Evolutionary conservation across 2,329 filamentous ascomycete genomes (phyloP).

Genomic region (Alternaria burnsii): DNA sequence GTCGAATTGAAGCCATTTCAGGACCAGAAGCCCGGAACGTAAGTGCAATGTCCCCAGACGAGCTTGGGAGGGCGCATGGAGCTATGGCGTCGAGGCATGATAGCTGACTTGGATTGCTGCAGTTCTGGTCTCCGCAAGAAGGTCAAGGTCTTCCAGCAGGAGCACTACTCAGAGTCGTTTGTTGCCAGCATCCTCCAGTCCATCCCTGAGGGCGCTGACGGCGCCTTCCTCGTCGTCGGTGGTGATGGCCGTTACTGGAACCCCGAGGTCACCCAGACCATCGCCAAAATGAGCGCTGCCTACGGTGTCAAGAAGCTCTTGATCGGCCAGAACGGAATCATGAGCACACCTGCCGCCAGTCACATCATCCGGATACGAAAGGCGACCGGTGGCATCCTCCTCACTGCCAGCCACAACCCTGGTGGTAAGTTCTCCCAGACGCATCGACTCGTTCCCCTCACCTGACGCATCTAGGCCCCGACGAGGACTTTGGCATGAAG

Average conservation of each 20-base stretch:
- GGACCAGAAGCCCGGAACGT: constrained; percentile 99
- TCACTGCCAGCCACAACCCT: constrained; percentile 98
- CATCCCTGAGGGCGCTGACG: constrained; percentile 92
- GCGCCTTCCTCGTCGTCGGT: constrained; percentile 91
- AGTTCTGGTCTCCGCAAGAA: constrained; percentile 99
- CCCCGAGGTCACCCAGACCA: constrained; percentile 93
- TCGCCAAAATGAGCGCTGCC: constrained; percentile 94
- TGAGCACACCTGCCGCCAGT: constrained; percentile 95
- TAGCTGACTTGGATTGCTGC: constrained; percentile 36
- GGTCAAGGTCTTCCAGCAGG: constrained; percentile 95
- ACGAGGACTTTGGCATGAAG: constrained; percentile 98
- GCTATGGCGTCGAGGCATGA: constrained; percentile 17
- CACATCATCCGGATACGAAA: constrained; percentile 94
- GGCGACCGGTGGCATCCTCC: constrained; percentile 93
- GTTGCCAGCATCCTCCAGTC: constrained; percentile 92
- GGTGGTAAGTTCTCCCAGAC: constrained; percentile 73
- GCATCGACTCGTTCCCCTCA: too few relatives aligned
- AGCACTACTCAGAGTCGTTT: constrained; percentile 96
- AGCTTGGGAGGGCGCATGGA: constrained; percentile 9
- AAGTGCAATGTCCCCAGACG: constrained; percentile 59
- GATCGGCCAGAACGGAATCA: constrained; percentile 93
- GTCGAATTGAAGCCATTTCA: constrained; percentile 85
- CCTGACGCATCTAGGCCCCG: constrained; percentile 69
- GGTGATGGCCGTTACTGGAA: constrained; percentile 98
- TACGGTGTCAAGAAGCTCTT: constrained; percentile 99